Evolutionary conservation across 495 filamentous ascomycete genomes (phyloP).

Genomic region (Parmelia sp.): DNA sequence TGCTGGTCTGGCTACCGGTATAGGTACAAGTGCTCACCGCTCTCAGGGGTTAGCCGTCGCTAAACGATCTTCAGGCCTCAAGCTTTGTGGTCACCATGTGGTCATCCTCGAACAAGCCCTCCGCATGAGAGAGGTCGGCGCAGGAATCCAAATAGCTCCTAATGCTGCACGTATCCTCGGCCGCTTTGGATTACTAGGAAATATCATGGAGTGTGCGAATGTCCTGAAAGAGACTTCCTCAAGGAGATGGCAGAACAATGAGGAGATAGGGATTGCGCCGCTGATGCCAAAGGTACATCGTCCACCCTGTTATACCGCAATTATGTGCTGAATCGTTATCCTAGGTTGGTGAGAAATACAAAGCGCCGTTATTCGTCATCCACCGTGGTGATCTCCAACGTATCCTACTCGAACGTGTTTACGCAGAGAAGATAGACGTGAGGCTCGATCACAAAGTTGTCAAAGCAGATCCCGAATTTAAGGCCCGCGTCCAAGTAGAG

Average conservation of each 20-base stretch:
- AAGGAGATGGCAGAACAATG: constrained; percentile 5
- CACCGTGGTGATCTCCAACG: constrained; percentile 6
- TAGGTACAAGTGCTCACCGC: not conserved
- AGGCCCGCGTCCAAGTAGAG: constrained; percentile 32
- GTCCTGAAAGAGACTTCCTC: not conserved
- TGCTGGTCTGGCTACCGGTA: not conserved
- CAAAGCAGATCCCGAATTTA: constrained; percentile 49
- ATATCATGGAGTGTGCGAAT: constrained; percentile 55
- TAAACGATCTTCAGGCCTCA: not conserved
- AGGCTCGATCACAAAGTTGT: constrained; percentile 47
- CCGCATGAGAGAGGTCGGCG: constrained; percentile 50
- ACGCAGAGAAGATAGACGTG: constrained; percentile 43
- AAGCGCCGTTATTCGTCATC: constrained; percentile 1
- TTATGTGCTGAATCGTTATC: not conserved
- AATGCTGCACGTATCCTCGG: constrained; percentile 74
- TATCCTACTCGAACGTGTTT: constrained; percentile 11
- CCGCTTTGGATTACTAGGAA: constrained; percentile 59
- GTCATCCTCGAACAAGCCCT: constrained; percentile 37
- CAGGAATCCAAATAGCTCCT: constrained; percentile 74
- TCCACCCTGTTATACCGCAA: not conserved
- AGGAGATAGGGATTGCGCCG: constrained; percentile 1
- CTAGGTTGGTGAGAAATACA: constrained; percentile 7
- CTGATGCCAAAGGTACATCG: not conserved
- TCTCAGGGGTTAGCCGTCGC: not conserved
- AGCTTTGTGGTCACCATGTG: constrained; percentile 34